Percentiles rank a stretch among this genome's conserved stretches.
Evolutionary conservation across 345 rosid genomes (phyloP).

Genomic region (Rhodamnia rubescens): DNA sequence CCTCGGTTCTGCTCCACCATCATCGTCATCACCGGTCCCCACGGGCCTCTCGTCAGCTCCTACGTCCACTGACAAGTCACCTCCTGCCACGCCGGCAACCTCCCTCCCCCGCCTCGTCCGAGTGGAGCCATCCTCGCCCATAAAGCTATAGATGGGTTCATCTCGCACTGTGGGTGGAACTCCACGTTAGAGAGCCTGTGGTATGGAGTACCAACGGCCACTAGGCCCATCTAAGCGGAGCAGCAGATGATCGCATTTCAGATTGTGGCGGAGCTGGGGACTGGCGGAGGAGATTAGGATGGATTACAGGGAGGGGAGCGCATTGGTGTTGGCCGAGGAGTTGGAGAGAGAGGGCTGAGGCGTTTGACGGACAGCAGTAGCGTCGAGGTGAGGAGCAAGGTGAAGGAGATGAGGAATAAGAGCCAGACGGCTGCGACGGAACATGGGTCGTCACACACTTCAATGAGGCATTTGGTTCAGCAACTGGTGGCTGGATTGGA

Average conservation of each 20-base stretch:
- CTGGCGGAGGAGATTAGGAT: constrained; percentile 7
- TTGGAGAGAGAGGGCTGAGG: neutral
- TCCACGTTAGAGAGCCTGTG: constrained; percentile 13
- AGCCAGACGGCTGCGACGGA: neutral
- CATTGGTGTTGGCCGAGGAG: neutral
- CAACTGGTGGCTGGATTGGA: neutral
- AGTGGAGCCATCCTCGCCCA: constrained; percentile 3
- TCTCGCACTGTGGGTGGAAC: constrained; percentile 16
- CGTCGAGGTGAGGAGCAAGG: neutral
- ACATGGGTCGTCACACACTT: constrained; percentile 1
- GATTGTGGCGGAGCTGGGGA: constrained; percentile 5
- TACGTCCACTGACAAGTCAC: constrained; percentile 6
- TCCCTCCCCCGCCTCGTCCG: constrained; percentile 7
- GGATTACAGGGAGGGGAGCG: constrained; percentile 1
- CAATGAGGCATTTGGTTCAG: neutral
- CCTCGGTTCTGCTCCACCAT: constrained; percentile 8
- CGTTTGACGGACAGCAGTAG: constrained; percentile 2
- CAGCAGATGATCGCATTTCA: constrained; percentile 15
- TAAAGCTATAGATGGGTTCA: constrained; percentile 6
- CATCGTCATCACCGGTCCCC: constrained; percentile 2
- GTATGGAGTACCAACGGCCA: constrained; percentile 2
- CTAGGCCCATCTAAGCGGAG: constrained; percentile 14
- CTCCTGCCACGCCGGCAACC: neutral
- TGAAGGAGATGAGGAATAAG: constrained; percentile 3
- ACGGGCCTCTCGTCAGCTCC: constrained; percentile 8